Percentiles rank a stretch among this genome's conserved stretches.
Evolutionary conservation across 208 protist genomes (phyloP).

Genomic region (Trypanosoma conorhini): DNA sequence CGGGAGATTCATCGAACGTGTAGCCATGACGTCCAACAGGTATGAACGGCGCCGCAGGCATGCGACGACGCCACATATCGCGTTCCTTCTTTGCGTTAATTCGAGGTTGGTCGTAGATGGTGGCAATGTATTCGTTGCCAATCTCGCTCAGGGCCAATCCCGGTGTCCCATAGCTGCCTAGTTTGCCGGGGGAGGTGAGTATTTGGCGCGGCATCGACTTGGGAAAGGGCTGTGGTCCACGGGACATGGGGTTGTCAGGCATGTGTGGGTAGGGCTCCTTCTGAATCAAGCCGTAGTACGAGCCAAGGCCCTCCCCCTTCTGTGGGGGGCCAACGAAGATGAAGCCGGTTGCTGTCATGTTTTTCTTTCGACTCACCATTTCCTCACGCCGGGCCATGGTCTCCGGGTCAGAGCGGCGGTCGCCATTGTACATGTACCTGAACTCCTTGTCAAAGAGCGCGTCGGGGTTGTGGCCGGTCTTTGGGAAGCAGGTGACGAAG

Average conservation of each 20-base stretch:
- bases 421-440: slow-evolving; percentile 83
- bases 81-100: slow-evolving; percentile 58
- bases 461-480: slow-evolving; percentile 82
- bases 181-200: slow-evolving; percentile 73
- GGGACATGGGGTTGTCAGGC: slow-evolving; percentile 46
- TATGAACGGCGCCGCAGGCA: slow-evolving; percentile 73
- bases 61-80: slow-evolving; percentile 49
- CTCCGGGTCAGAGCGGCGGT: slow-evolving; percentile 69
- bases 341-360: slow-evolving; percentile 84
- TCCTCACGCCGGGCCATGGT: slow-evolving; percentile 49
- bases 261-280: slow-evolving; percentile 56
- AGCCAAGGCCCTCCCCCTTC: slow-evolving; percentile 66
- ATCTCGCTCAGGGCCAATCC: slow-evolving; percentile 52
- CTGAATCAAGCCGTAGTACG: slow-evolving; percentile 85
- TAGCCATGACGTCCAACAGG: slow-evolving; percentile 65
- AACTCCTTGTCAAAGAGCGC: slow-evolving; percentile 86
- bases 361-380: slow-evolving; percentile 61
- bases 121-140: slow-evolving; percentile 83
- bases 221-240: slow-evolving; percentile 34
- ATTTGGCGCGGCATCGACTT: slow-evolving; percentile 58
- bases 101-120: slow-evolving; percentile 75
- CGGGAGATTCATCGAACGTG: slow-evolving; percentile 83
- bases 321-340: slow-evolving; percentile 46
- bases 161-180: slow-evolving; percentile 72
- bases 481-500: slow-evolving; percentile 67